Percentiles rank a stretch among this genome's conserved stretches.
These are phyloP conservation scores for Striga asiatica DNA, from an alignment of 257 asterid genomes.

Conservation along the genomic window DNA sequence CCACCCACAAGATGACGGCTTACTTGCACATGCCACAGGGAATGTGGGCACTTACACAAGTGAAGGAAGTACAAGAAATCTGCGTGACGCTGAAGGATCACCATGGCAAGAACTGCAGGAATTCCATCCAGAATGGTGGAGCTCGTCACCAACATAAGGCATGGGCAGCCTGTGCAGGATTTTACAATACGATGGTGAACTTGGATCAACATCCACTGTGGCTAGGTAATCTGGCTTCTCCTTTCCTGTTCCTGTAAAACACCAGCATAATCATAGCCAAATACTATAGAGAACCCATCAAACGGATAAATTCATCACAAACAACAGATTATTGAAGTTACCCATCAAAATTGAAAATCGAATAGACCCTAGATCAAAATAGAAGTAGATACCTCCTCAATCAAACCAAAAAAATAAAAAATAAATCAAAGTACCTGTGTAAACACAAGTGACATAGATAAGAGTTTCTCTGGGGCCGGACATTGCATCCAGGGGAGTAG, in stretches of 20 bases:
- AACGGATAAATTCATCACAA: not conserved
- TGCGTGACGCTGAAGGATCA: conserved; percentile 58
- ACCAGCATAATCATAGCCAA: not conserved
- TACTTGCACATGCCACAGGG: not conserved
- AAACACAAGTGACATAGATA: conserved; percentile 81
- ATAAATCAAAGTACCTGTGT: conserved; percentile 33
- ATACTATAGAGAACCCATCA: not conserved
- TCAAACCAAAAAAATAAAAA: not conserved
- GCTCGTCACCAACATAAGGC: conserved; percentile 79
- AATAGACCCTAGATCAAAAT: not conserved
- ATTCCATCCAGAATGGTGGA: conserved; percentile 98
- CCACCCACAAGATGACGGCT: not conserved
- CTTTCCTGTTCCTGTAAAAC: conserved; percentile 52
- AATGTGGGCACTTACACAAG: conserved; percentile 42
- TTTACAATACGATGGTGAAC: conserved; percentile 65
- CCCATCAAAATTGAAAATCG: too few relatives aligned
- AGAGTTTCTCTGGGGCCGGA: conserved; percentile 84
- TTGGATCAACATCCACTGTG: conserved; percentile 83
- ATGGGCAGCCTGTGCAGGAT: conserved; percentile 91
- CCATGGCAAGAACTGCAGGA: conserved; percentile 94
- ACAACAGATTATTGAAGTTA: not conserved
- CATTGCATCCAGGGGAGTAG: conserved; percentile 86
- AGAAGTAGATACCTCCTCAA: not conserved
- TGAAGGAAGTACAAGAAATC: conserved; percentile 83
- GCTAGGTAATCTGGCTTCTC: conserved; percentile 91